Percentiles rank a stretch among this genome's conserved stretches.
phyloP scores from a whole-genome alignment of 2,329 filamentous ascomycete genomes.

The Dryadomyces sulphureus region DNA sequence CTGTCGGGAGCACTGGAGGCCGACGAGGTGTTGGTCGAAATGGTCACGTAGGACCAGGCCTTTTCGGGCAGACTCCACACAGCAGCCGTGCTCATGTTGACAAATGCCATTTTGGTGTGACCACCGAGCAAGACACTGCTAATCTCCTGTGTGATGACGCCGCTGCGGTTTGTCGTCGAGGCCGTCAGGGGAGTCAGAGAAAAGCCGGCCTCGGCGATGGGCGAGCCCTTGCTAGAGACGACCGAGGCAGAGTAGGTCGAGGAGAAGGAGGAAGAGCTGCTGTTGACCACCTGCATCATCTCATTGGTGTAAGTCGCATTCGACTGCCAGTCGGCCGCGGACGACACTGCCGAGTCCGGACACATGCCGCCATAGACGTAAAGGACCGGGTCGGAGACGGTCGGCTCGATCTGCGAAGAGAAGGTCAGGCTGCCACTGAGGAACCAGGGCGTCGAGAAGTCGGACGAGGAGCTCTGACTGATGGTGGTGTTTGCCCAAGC shows the following conservation, averaged over 20 bases:
- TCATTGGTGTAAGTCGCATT: constrained; percentile 64
- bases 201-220: constrained; percentile 75
- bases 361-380: constrained; percentile 92
- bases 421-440: constrained; percentile 50
- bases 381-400: constrained; percentile 37
- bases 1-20: constrained; percentile 31
- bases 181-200: constrained; percentile 60
- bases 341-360: constrained; percentile 22
- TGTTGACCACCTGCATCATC: constrained; percentile 48
- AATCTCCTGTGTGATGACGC: constrained; percentile 52
- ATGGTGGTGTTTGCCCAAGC: neutral
- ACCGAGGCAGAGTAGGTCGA: constrained; percentile 21
- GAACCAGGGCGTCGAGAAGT: constrained; percentile 28
- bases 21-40: constrained; percentile 20
- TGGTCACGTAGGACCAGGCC: constrained; percentile 67
- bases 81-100: constrained; percentile 87
- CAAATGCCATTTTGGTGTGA: constrained; percentile 68
- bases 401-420: constrained; percentile 41
- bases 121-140: constrained; percentile 74
- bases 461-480: neutral
- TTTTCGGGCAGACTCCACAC: constrained; percentile 78
- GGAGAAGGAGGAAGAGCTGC: constrained; percentile 10
- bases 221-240: constrained; percentile 38
- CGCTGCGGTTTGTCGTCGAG: constrained; percentile 47
- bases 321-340: constrained; percentile 43